phyloP scores from a whole-genome alignment of 2,329 filamentous ascomycete species.

The Colletotrichum sp. region DNA sequence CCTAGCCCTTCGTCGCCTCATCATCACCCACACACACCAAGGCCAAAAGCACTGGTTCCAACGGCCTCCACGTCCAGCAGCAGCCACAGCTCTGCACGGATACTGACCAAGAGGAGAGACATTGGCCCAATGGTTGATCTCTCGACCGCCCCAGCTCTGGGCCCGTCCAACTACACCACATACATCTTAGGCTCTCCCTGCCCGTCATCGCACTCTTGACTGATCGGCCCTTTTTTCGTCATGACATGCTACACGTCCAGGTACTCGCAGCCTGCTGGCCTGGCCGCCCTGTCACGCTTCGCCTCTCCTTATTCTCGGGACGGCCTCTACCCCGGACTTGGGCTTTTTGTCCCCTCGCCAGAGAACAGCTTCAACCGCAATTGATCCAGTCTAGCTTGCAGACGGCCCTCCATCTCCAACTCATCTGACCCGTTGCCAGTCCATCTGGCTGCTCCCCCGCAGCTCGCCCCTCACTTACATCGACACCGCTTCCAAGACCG shows the following conservation, averaged over 20 bases:
- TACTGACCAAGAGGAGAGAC: neutral
- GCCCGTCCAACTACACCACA: neutral
- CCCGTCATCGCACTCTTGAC: neutral
- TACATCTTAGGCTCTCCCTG: neutral
- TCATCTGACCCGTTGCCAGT: neutral
- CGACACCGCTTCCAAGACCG: neutral
- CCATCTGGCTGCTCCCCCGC: neutral
- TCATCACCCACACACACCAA: neutral
- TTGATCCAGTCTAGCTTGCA: neutral
- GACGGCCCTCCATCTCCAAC: neutral
- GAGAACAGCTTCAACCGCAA: neutral
- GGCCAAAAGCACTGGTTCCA: neutral
- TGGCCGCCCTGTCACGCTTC: neutral
- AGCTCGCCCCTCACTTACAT: neutral
- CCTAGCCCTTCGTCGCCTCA: neutral
- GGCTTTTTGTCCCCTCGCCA: neutral
- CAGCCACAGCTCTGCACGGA: neutral
- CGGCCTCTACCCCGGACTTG: neutral
- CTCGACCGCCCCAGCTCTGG: neutral
- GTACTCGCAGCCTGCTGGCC: neutral
- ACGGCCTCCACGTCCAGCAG: neutral
- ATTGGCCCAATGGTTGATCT: neutral
- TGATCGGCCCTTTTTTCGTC: slow-evolving; percentile 15
- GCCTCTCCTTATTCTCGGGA: neutral
- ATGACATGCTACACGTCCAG: neutral